These are phyloP conservation scores for Saraca asoca DNA, from an alignment of 331 rosid species.

Conservation along the genomic window DNA sequence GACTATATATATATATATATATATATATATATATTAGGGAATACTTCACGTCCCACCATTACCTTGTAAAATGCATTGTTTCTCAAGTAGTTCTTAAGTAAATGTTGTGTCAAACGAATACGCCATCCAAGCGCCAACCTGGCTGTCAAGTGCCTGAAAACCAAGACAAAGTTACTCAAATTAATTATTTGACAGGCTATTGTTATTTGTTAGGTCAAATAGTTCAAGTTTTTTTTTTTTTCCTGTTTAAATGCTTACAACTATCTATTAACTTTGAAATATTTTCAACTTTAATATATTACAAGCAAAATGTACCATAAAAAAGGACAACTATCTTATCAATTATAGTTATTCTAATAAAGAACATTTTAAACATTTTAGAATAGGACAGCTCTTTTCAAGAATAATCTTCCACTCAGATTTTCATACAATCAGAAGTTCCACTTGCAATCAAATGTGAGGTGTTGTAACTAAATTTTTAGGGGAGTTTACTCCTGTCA, in stretches of 20 bases:
- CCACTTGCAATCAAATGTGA: conserved; percentile 27
- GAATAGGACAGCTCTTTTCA: neutral
- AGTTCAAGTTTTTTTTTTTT: neutral
- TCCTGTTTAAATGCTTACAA: conserved; percentile 5
- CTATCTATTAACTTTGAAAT: conserved; percentile 3
- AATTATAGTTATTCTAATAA: neutral
- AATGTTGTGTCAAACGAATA: conserved; percentile 90
- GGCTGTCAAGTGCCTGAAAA: conserved; percentile 79
- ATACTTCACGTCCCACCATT: conserved; percentile 32
- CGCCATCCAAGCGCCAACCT: conserved; percentile 98
- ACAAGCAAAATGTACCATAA: conserved; percentile 18
- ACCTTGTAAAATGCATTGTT: conserved; percentile 98
- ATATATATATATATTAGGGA: conserved; percentile 6
- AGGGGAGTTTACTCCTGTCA: no score
- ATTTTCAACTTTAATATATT: neutral
- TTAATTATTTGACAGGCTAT: conserved; percentile 18
- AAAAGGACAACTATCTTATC: conserved; percentile 14
- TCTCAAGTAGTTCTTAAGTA: conserved; percentile 76
- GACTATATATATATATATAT: neutral
- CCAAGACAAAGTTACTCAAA: conserved; percentile 32
- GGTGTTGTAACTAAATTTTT: conserved; percentile 1
- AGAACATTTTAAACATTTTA: neutral
- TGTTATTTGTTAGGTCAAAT: conserved; percentile 4
- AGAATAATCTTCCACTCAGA: no score
- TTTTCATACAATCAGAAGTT: conserved; percentile 3